Conservation (phyloP, 164 flowering plant genomes). For the Sextonia rubra region DNA sequence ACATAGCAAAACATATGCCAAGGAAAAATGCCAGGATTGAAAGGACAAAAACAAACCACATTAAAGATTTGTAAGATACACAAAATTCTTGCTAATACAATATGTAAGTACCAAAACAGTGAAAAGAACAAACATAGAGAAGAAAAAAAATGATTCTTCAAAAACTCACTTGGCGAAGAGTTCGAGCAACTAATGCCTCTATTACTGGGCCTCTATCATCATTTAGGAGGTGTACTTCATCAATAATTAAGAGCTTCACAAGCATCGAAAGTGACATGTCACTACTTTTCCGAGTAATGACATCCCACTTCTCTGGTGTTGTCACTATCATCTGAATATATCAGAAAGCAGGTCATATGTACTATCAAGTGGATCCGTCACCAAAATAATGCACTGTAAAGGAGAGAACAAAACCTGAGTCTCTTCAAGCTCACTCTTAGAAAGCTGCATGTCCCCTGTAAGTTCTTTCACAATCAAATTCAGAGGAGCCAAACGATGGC, state of each 20-base stretch:
- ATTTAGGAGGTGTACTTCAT: slow-evolving; percentile 96
- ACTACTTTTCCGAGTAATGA: slow-evolving; percentile 98
- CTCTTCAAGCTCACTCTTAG: slow-evolving; percentile 84
- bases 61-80: background rate
- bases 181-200: slow-evolving; percentile 97
- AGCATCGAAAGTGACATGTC: slow-evolving; percentile 96
- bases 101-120: background rate
- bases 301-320: slow-evolving; percentile 99
- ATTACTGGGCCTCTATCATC: slow-evolving; percentile 99
- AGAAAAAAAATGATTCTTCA: background rate
- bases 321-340: slow-evolving; percentile 93
- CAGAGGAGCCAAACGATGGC: slow-evolving; percentile 84
- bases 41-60: background rate
- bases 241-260: slow-evolving; percentile 93
- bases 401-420: slow-evolving; percentile 59
- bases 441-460: slow-evolving; percentile 98
- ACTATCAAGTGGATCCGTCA: slow-evolving; percentile 3
- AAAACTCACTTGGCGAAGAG: slow-evolving; percentile 82
- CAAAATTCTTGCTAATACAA: background rate
- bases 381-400: background rate
- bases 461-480: slow-evolving; percentile 90
- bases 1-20: too few species aligned
- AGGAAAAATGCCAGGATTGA: too few species aligned
- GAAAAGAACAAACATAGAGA: background rate
- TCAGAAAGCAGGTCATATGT: slow-evolving; percentile 6